phyloP scores from a whole-genome alignment of 108 stramenopile species.

The Nitzschia sp. region DNA sequence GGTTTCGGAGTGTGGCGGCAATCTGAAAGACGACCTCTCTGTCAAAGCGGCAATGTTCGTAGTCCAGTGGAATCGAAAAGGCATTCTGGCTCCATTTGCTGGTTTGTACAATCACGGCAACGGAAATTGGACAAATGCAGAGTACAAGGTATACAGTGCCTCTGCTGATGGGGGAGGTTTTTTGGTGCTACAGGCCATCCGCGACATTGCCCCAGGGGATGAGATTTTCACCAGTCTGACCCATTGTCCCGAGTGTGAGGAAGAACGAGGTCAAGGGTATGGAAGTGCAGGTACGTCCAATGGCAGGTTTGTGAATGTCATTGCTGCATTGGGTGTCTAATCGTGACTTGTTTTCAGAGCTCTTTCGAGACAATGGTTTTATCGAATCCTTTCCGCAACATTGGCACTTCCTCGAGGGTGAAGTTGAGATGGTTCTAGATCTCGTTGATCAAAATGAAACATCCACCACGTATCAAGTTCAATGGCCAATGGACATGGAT shows the following conservation, averaged over 20 bases:
- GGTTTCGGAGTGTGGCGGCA: constrained; percentile 32
- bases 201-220: constrained; percentile 51
- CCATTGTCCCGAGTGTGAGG: constrained; percentile 46
- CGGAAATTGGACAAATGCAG: constrained; percentile 18
- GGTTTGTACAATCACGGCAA: constrained; percentile 65
- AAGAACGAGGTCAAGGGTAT: constrained; percentile 22
- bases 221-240: constrained; percentile 62
- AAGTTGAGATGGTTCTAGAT: constrained; percentile 31
- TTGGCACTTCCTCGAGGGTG: constrained; percentile 41
- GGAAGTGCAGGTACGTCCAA: constrained; percentile 39
- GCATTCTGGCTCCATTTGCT: constrained; percentile 44
- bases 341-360: constrained; percentile 34
- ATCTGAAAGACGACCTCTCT: constrained; percentile 20
- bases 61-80: constrained; percentile 43
- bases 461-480: neutral
- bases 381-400: constrained; percentile 70
- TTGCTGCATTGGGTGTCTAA: neutral
- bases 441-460: constrained; percentile 8
- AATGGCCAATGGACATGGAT: neutral
- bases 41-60: constrained; percentile 47
- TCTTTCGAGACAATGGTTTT: constrained; percentile 72
- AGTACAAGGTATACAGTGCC: neutral
- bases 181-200: constrained; percentile 29
- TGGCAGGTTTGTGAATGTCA: neutral
- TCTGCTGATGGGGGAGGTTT: neutral